Conservation (phyloP, 345 rosid species). For the Ricinus communis region DNA sequence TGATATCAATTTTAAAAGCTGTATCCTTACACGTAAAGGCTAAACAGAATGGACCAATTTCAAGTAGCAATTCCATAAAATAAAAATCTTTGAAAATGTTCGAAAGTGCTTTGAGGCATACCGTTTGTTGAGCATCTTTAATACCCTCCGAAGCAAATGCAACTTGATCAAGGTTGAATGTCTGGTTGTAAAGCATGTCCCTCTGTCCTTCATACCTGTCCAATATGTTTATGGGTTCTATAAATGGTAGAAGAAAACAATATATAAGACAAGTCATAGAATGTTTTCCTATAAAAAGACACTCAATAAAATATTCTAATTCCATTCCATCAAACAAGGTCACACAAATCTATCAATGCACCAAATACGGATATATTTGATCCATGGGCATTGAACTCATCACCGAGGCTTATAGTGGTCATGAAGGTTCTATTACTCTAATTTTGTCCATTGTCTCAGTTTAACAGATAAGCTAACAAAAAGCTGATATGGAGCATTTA, state of each 20-base stretch:
- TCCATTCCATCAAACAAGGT: neutral
- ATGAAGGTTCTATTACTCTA: neutral
- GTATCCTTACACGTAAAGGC: neutral
- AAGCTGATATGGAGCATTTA: neutral
- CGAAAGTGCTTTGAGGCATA: constrained; percentile 35
- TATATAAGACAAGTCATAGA: neutral
- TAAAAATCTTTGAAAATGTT: neutral
- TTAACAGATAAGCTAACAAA: neutral
- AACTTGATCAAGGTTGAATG: constrained; percentile 99
- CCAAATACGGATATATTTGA: neutral
- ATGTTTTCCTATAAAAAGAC: neutral
- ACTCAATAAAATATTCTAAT: neutral
- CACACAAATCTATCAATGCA: neutral
- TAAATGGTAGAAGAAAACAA: constrained; percentile 15
- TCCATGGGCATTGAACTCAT: neutral
- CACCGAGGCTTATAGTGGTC: neutral
- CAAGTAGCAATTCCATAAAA: neutral
- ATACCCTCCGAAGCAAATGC: constrained; percentile 97
- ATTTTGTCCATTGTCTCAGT: neutral
- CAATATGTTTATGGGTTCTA: neutral
- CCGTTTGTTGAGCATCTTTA: constrained; percentile 98
- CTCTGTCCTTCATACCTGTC: constrained; percentile 97
- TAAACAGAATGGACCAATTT: neutral
- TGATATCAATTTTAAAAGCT: neutral
- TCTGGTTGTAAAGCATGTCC: constrained; percentile 95